A percentile compares a stretch with the other conserved stretches of the same genome.
Conservation (phyloP, 371 early-diverging fungal genomes). For the Quaeritorhiza haematococci region DNA sequence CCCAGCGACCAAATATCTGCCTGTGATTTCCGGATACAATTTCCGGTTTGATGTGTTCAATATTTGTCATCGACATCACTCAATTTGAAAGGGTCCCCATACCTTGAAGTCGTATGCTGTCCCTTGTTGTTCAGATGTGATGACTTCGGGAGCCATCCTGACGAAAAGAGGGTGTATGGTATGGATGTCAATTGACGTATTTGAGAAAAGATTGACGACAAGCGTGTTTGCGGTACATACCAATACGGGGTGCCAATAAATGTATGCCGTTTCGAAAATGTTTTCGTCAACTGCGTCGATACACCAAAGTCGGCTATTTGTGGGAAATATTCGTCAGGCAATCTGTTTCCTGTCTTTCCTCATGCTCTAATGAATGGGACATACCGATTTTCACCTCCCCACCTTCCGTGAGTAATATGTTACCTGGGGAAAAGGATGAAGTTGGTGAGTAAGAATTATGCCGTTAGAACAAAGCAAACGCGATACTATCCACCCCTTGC, state of each 20-base stretch:
- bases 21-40: constrained; percentile 4
- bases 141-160: constrained; percentile 57
- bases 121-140: constrained; percentile 49
- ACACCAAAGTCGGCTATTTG: constrained; percentile 48
- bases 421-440: constrained; percentile 18
- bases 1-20: constrained; percentile 50
- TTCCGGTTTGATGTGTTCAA: neutral
- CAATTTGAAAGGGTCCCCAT: neutral
- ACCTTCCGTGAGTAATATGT: constrained; percentile 43
- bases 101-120: constrained; percentile 47
- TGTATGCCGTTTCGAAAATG: constrained; percentile 44
- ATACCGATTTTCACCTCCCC: constrained; percentile 45
- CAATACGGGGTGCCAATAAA: constrained; percentile 54
- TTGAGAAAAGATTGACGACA: neutral
- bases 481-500: neutral
- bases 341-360: too few species aligned
- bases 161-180: neutral
- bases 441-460: neutral
- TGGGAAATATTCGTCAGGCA: neutral
- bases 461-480: too few species aligned
- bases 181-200: neutral
- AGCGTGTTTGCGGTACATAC: constrained; percentile 6
- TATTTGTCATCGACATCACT: neutral
- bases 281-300: constrained; percentile 41
- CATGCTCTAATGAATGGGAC: too few species aligned